Conservation (phyloP, 2,329 filamentous ascomycete genomes). For the Fusarium sp. region DNA sequence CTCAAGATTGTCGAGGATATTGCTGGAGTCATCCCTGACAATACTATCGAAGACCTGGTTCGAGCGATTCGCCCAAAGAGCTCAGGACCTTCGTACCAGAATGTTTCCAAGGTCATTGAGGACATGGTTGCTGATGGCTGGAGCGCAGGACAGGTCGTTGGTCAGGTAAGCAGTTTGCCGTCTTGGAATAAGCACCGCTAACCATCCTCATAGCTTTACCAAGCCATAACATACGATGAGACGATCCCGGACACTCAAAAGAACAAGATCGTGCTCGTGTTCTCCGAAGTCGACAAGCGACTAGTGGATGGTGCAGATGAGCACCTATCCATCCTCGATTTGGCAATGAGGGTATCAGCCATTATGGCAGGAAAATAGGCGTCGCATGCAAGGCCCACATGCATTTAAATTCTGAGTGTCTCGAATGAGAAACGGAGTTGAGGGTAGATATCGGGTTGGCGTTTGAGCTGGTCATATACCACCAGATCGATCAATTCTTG, state of each 20-base stretch:
- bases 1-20: slow-evolving; percentile 92
- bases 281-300: slow-evolving; percentile 95
- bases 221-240: slow-evolving; percentile 87
- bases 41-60: slow-evolving; percentile 79
- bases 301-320: slow-evolving; percentile 96
- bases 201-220: slow-evolving; percentile 76
- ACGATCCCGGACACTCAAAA: slow-evolving; percentile 88
- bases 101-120: slow-evolving; percentile 84
- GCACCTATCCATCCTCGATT: slow-evolving; percentile 90
- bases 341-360: slow-evolving; percentile 85
- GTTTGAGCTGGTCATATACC: slow-evolving; percentile 43
- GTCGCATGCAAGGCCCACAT: background rate
- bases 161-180: slow-evolving; percentile 71
- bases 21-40: slow-evolving; percentile 89
- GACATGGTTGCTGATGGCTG: slow-evolving; percentile 97
- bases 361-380: slow-evolving; percentile 70
- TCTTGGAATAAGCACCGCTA: slow-evolving; percentile 1
- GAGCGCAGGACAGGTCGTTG: slow-evolving; percentile 91
- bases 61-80: slow-evolving; percentile 82
- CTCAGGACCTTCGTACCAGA: slow-evolving; percentile 76
- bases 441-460: slow-evolving; percentile 42
- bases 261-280: slow-evolving; percentile 89
- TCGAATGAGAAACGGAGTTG: slow-evolving; percentile 43
- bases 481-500: slow-evolving; percentile 34
- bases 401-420: slow-evolving; percentile 19